Base-by-base conservation (phyloP, 148 eudicot genomes). In the Rhododendron vialii region DNA sequence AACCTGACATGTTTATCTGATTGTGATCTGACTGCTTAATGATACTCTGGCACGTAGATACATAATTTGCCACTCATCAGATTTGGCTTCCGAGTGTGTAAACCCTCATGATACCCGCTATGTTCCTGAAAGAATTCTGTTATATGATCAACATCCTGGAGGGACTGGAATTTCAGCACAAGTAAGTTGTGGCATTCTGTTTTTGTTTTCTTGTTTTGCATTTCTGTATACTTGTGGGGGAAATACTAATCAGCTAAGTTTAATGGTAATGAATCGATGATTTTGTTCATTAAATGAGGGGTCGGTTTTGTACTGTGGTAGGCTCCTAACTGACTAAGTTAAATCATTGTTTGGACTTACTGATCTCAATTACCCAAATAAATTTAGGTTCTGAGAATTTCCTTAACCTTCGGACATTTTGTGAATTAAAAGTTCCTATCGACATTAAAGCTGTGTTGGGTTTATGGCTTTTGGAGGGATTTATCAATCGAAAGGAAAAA, bases 61-160 rank as follows among this genome's bases (percentile, higher is more conserved):
- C 83, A 89, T 97, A 48, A 95, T 94, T 78, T 95, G 98, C 89
- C 93, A 95, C 92, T 92, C 94, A 61, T 93, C 95, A 22, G 99
- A 95, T 89, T 86, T 95, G 91, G 98, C 95, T 87, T 89, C 99
- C 77, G 98, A 97, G 90, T 97, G 99, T 87, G 92, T 91, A 83
- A 95, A 95, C 88, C 99, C 99, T 81, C 90, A 94, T 88, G 99
- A 97, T 71, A 87, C 87, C 26, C 99, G 98, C 86, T 91, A 93
- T 89, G 82, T 89, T 78, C 96, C 96, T 48, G 98, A 93, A 89
- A 94, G 98, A 88, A 91, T 97, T 88, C 88, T 97, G 73, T 91
- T 97, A 43, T 95, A 97, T 87, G 99, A 97, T 90, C 94, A 90
- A 83, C 96, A 88, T 88, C 98, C 98, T 86, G 99, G 99, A 87